A percentile compares a stretch with the other conserved stretches of the same genome.
Conservation (phyloP, 345 rosid species). For the Camelina hispida region DNA sequence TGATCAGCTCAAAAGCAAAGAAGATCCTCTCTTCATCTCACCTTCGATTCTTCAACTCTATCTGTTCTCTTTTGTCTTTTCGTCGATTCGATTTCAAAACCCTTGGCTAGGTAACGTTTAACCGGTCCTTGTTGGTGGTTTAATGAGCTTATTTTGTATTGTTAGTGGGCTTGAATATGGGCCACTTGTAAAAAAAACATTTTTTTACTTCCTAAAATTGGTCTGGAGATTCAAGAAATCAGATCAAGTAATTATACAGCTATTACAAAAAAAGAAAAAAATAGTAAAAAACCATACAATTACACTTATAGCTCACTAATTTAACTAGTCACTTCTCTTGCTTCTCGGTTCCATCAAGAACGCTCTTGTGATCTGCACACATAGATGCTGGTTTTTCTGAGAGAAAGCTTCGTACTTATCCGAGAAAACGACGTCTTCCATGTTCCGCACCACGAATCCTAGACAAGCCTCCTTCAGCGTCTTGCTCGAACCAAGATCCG, state of each 20-base stretch:
- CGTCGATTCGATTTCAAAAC: not conserved
- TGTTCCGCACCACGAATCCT: constrained; percentile 61
- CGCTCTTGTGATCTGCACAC: constrained; percentile 73
- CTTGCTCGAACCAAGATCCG: constrained; percentile 60
- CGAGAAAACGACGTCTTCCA: constrained; percentile 66
- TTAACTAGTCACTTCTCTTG: constrained; percentile 39
- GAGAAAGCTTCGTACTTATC: constrained; percentile 65
- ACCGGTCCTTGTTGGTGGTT: not conserved
- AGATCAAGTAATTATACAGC: not conserved
- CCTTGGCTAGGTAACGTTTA: not conserved
- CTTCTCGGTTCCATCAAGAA: constrained; percentile 56
- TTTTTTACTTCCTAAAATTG: not conserved
- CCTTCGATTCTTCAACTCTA: not conserved
- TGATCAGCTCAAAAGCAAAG: not conserved
- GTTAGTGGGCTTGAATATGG: not conserved
- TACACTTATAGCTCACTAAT: not conserved
- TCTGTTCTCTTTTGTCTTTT: not conserved
- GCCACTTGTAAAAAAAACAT: not conserved
- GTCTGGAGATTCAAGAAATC: not conserved
- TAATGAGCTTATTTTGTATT: not conserved
- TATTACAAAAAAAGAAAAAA: not conserved
- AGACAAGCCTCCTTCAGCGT: constrained; percentile 58
- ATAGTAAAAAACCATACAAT: not conserved
- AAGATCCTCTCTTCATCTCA: not conserved
- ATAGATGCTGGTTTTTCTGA: constrained; percentile 58